A percentile compares a stretch with the other conserved stretches of the same genome.
Conservation (phyloP, 208 protist species). For the Leptomonas seymouri region DNA sequence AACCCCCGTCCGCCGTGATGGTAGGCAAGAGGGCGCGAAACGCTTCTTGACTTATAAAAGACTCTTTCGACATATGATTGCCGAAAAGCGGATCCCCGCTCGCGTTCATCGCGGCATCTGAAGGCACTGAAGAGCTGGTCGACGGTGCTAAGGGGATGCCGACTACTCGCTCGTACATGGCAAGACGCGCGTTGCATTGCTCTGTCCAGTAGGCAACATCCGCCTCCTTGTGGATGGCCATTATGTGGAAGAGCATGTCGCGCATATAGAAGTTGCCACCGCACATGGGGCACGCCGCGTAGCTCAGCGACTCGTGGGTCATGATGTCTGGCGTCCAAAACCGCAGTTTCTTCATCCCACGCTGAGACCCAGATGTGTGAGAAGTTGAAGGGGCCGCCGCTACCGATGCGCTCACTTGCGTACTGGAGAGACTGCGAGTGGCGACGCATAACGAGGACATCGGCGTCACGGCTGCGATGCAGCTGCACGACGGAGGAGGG, state of each 20-base stretch:
- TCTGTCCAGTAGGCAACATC: constrained; percentile 47
- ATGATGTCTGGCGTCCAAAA: constrained; percentile 48
- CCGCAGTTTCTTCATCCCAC: constrained; percentile 9
- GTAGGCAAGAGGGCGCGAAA: constrained; percentile 49
- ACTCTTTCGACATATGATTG: neutral
- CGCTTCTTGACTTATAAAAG: neutral
- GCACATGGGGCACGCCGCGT: constrained; percentile 72
- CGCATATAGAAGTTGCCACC: constrained; percentile 47
- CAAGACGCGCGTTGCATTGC: constrained; percentile 65
- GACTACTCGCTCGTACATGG: constrained; percentile 61
- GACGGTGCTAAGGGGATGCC: constrained; percentile 54
- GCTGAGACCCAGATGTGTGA: neutral
- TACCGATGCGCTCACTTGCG: neutral
- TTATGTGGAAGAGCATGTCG: constrained; percentile 80
- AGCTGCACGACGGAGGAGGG: neutral
- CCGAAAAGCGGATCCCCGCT: neutral
- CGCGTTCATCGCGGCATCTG: neutral
- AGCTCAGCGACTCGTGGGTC: constrained; percentile 71
- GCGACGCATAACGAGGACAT: neutral
- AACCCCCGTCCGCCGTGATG: constrained; percentile 50
- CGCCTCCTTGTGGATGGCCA: constrained; percentile 50
- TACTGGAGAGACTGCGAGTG: neutral
- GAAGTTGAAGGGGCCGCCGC: neutral
- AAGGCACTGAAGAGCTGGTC: neutral
- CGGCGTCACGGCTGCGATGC: neutral